Evolutionary conservation across 2,329 filamentous ascomycete species (phyloP).

Genomic region (Hortaea sp.): DNA sequence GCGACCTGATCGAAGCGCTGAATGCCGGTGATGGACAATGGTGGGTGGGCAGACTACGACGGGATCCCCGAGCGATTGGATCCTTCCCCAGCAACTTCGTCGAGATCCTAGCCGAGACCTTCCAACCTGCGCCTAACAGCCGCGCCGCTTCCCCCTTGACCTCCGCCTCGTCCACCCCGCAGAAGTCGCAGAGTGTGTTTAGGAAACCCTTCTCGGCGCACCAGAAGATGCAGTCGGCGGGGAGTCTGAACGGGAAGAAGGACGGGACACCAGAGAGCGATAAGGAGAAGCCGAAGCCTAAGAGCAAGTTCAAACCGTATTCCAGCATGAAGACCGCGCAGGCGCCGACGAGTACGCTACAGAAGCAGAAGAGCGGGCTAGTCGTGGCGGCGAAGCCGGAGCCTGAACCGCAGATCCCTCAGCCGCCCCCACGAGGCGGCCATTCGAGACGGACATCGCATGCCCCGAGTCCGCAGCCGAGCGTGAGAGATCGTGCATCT

Average conservation of each 20-base stretch:
- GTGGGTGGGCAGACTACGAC: conserved; percentile 90
- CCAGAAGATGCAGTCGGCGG: conserved; percentile 22
- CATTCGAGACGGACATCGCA: conserved; percentile 13
- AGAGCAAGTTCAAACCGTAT: conserved; percentile 36
- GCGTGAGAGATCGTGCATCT: conserved; percentile 18
- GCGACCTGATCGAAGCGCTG: conserved; percentile 93
- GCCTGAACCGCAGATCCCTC: conserved; percentile 20
- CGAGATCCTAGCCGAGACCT: conserved; percentile 73
- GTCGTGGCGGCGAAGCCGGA: conserved; percentile 10
- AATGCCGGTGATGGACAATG: conserved; percentile 96
- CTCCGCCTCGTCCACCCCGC: conserved; percentile 39
- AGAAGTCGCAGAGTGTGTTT: conserved; percentile 47
- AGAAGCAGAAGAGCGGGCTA: conserved; percentile 9
- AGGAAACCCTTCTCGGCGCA: conserved; percentile 58
- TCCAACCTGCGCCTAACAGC: conserved; percentile 58
- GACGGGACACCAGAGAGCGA: conserved; percentile 21
- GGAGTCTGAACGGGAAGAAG: conserved; percentile 23
- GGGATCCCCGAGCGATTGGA: conserved; percentile 83
- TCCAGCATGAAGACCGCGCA: conserved; percentile 42
- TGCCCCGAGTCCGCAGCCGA: conserved; percentile 13
- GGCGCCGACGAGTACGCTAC: conserved; percentile 23
- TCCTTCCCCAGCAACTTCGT: conserved; percentile 98
- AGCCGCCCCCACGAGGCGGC: conserved; percentile 20
- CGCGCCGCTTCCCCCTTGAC: conserved; percentile 43
- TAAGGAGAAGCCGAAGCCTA: conserved; percentile 21